Percentiles rank a stretch among this genome's conserved stretches.
phyloP scores from a whole-genome alignment of 345 rosid species.

The Pugionium dolabratum region DNA sequence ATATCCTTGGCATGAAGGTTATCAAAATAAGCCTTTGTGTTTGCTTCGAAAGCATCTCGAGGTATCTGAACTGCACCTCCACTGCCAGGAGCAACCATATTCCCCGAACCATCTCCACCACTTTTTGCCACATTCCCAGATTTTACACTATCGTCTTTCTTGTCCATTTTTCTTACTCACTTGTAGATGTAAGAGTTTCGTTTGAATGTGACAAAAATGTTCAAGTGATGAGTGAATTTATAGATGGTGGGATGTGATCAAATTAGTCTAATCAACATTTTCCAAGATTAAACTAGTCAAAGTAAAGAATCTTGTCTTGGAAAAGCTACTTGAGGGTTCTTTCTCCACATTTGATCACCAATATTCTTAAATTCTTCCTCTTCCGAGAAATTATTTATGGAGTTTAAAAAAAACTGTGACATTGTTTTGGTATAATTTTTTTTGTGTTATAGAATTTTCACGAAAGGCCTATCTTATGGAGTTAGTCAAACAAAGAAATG shows the following conservation, averaged over 20 bases:
- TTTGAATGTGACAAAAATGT: not conserved
- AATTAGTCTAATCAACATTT: conserved; percentile 13
- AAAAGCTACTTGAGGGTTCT: too few species aligned
- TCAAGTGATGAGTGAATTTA: not conserved
- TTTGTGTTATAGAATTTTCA: too few species aligned
- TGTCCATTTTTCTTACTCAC: conserved; percentile 1
- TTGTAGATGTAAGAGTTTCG: not conserved
- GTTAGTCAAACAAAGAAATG: too few species aligned
- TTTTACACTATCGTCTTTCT: not conserved
- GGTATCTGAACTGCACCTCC: conserved; percentile 10
- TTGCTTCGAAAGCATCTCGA: not conserved
- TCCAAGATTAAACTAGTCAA: not conserved
- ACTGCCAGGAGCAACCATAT: conserved; percentile 9
- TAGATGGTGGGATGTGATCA: conserved; percentile 4
- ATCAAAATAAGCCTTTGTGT: too few species aligned
- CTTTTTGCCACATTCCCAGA: not conserved
- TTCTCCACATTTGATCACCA: too few species aligned
- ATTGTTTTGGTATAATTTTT: conserved; percentile 28
- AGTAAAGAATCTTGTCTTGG: too few species aligned
- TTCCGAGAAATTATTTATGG: too few species aligned
- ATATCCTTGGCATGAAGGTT: too few species aligned
- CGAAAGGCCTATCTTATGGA: too few species aligned
- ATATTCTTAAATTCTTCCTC: too few species aligned
- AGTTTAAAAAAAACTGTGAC: not conserved
- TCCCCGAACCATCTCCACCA: not conserved